phyloP scores from a whole-genome alignment of 345 rosid genomes.

The Salix udensis region DNA sequence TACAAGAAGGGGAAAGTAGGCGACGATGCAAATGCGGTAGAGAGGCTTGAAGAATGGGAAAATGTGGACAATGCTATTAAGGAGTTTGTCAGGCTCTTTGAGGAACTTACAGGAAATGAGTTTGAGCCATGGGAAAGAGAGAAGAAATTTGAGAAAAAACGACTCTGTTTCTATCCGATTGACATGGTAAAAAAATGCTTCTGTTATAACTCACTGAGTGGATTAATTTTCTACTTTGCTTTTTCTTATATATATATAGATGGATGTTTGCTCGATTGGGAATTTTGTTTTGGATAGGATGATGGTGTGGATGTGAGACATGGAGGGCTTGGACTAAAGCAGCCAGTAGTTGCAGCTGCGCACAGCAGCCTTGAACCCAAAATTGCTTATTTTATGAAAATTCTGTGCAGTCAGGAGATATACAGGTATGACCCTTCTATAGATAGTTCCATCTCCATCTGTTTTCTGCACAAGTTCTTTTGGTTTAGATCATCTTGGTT shows the following conservation, averaged over 20 bases:
- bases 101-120: conserved; percentile 71
- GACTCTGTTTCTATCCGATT: conserved; percentile 50
- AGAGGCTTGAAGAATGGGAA: conserved; percentile 72
- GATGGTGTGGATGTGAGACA: conserved; percentile 67
- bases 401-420: conserved; percentile 66
- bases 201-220: not conserved
- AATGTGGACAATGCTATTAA: conserved; percentile 47
- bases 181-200: conserved; percentile 53
- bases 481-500: not conserved
- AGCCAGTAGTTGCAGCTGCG: conserved; percentile 56
- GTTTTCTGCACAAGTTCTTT: not conserved
- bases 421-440: conserved; percentile 38
- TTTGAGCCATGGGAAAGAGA: conserved; percentile 85
- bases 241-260: not conserved
- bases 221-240: no score
- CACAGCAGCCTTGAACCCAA: conserved; percentile 66
- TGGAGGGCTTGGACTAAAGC: conserved; percentile 68
- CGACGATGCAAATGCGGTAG: conserved; percentile 55
- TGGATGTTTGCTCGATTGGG: not conserved
- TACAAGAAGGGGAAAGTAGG: conserved; percentile 72
- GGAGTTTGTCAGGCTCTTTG: conserved; percentile 62
- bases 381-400: conserved; percentile 60
- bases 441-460: not conserved
- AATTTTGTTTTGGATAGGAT: conserved; percentile 36
- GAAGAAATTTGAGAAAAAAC: conserved; percentile 66